Evolutionary conservation across 805 yeast species (phyloP), one percentile per base, ranked within the genome.

Genomic region (Ogataea methylovora): DNA sequence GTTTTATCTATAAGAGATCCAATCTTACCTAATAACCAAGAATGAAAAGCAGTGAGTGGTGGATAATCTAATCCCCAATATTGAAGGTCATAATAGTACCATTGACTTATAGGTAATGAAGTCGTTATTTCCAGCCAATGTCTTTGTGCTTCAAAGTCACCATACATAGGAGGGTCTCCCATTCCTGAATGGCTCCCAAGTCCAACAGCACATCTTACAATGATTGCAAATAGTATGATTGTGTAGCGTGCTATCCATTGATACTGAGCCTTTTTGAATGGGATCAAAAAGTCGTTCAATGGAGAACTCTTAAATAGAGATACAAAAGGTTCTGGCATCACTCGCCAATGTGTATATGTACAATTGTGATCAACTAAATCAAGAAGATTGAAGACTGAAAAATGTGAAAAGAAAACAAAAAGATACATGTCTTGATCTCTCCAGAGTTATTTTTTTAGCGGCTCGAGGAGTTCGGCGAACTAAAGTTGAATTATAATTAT

Each of bases 61-160:
- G 99, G 99, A 56, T 92, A 92, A 57, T 92, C 98, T 24, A 92
- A 66, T 1, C 97, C 96, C 97, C 98, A 92, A 61, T 90, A 87
- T 45, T 78, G 76, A 29, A 87, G 65, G 52, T 92, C 96, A 56
- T 77, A 86, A 61, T 71, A 84, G 52, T 92, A 92, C 98, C 98
- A 92, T 41, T 81, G 46, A 0, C 62, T 56, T 1, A 85, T 57
- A 0, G 95, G 92, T 32, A 88, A 55, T 45, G 78, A 76, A 26
- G 68, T 76, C 0, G 97, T 90, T 34, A 90, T 65, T 54, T 92
- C 98, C 73, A 92, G 70, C 98, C 98, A 92, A 56, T 90, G 98
- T 44, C 98, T 72, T 56, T 92, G 98, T 0, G 97, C 97, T 56
- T 92, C 98, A 51, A 92, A 90, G 54, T 92, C 98, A 6, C 98